Evolutionary conservation across 768 basidiomycete genomes (phyloP), one percentile per base, ranked within the genome.

Genomic region (Lactarius deliciosus): DNA sequence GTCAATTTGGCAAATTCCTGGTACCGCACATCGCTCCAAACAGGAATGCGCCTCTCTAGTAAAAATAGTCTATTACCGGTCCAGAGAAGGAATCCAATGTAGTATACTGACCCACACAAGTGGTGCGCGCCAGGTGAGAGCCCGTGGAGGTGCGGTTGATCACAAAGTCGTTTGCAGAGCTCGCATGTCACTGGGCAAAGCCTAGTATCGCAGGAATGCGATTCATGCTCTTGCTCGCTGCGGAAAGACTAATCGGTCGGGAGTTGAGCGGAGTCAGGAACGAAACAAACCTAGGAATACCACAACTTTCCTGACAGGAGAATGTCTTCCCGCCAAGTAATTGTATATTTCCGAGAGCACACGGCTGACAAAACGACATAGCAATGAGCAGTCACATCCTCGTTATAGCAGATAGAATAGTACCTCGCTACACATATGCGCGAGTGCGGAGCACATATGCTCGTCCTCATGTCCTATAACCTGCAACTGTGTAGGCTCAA

Each of bases 351-450:
- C 25, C 34, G 13, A 70, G 68, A 43, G n/a, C 64, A 34, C 69
- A 70, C 5, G 69, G 68, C 69, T 70, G 70, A 18, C 6, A 15
- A 41, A 28, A 11, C 6, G 4, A 22, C 13, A 7, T 22, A 16
- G 58, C 11, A 5, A 50, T 22, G 38, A 50, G 47, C 11, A 18
- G 2, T 16, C 47, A 61, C 9, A 15, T 1, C 25, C 25, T 1
- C 54, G 10, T 0, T 9, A 36, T 11, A 7, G 9, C 22, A 40
- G 20, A 25, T 28, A 5, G 1, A 32, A 28, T 28, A 76, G 66
- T 66, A 83, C 87, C 79, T 81, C 74, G 22, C 85, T 86, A 63
- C 87, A 88, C 43, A 80, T 80, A 65, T 88, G 87, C 1, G 79
- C 70, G 18, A 75, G 74, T 2, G 86, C 83, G 0, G 85, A 79